Base-by-base conservation (phyloP, 1,284 basidiomycete genomes). In the Agroathelia rolfsii region DNA sequence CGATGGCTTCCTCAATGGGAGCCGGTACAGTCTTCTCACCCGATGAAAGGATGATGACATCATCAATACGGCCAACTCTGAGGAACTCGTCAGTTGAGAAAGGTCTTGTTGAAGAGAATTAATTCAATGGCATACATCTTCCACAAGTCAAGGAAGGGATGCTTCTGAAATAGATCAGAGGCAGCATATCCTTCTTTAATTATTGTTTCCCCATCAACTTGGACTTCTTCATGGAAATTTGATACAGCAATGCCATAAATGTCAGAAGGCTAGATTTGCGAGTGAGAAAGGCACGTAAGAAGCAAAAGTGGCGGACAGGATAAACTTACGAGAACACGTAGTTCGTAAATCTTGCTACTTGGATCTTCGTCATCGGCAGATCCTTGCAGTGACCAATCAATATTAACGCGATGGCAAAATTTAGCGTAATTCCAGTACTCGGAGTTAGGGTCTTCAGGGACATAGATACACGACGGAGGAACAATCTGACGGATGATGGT, bases 131-230 rank as follows among this genome's bases (percentile, higher is more conserved):
- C 44, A 13, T 33, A 44, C 41, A 44, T 38, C 29, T 30, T 37
- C 19, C 57, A 61, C 10, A 60, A 34, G 26, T 53, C 35, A 6
- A 42, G 55, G 5, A 45, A 47, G 0, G 59, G 53, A 38, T 61
- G 57, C 6, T 37, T 44, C 7, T 45, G 38, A 21, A 50, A 61
- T 1, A 60, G 29, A 34, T 61, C 59, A 1, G 54, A 52, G 1
- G 55, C 59, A 3, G 52, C 51, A 32, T 56, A 60, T 5, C 58
- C 57, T 53, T 25, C 24, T 55, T 53, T 20, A 48, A n/a, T n/a
- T n/a, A n/a, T n/a, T n/a, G n/a, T n/a, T n/a, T n/a, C n/a, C n/a
- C n/a, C n/a, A n/a, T n/a, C n/a, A n/a, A n/a, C n/a, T n/a, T n/a
- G n/a, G n/a, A n/a, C n/a, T n/a, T n/a, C n/a, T n/a, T 40, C 1